Conservation (phyloP, 306 rosid species). For the Chamaecrista fasciculata region DNA sequence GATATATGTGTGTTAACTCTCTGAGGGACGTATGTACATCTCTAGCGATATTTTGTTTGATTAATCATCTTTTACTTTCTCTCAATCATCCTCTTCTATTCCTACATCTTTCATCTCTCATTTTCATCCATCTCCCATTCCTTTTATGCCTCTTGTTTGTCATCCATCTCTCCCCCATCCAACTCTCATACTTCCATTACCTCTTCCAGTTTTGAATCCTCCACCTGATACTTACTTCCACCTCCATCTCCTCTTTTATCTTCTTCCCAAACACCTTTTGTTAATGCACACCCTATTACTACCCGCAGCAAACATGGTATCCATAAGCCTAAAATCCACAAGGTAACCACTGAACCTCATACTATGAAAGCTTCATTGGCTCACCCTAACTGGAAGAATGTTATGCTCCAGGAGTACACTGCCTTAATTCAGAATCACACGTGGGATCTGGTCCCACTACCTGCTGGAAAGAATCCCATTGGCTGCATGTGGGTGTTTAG, state of each 20-base stretch:
- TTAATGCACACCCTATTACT: not conserved
- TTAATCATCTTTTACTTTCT: not conserved
- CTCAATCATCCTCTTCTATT: not conserved
- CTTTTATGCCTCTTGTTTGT: too few relatives aligned
- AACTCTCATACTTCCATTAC: too few relatives aligned
- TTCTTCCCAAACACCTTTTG: too few relatives aligned
- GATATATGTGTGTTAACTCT: not conserved
- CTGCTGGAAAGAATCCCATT: not conserved
- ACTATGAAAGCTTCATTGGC: too few relatives aligned
- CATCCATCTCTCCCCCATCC: too few relatives aligned
- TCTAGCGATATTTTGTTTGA: not conserved
- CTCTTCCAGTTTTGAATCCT: too few relatives aligned
- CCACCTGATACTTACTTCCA: too few relatives aligned
- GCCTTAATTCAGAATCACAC: not conserved
- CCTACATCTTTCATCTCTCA: too few relatives aligned
- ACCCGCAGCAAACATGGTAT: not conserved
- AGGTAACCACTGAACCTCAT: too few relatives aligned
- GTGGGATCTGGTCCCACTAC: not conserved
- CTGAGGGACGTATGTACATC: not conserved
- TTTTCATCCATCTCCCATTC: too few relatives aligned
- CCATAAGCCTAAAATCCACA: not conserved
- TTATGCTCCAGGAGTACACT: not conserved
- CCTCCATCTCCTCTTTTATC: too few relatives aligned
- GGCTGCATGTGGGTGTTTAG: constrained; percentile 1
- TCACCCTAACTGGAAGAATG: not conserved